Conservation (phyloP, 345 rosid species). For the Clarkia xantiana region DNA sequence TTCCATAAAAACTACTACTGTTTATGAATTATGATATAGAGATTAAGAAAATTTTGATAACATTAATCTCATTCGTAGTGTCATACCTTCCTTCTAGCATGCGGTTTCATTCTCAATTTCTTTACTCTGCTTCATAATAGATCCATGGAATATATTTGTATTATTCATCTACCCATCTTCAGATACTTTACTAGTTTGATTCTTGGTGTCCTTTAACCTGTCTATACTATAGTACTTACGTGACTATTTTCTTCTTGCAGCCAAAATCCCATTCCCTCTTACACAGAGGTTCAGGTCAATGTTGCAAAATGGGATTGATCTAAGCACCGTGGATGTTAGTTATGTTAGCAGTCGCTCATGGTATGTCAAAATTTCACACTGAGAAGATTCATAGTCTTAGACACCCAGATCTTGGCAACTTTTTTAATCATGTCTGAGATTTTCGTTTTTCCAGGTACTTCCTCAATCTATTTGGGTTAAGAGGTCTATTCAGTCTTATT, state of each 20-base stretch:
- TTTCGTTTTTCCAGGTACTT: slow-evolving; percentile 49
- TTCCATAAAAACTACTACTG: too few relatives aligned
- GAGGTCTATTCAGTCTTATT: slow-evolving; percentile 95
- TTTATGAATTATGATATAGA: too few relatives aligned
- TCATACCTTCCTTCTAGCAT: too few relatives aligned
- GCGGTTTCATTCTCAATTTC: too few relatives aligned
- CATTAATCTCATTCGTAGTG: too few relatives aligned
- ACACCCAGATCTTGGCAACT: not conserved
- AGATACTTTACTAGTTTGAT: not conserved
- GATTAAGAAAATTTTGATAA: too few relatives aligned
- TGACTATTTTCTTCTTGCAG: slow-evolving; percentile 21
- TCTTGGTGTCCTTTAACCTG: not conserved
- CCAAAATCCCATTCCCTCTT: slow-evolving; percentile 95
- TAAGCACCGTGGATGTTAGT: slow-evolving; percentile 98
- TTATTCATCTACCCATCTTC: too few relatives aligned
- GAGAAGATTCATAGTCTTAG: not conserved
- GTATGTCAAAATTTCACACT: slow-evolving; percentile 20
- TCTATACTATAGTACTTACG: not conserved
- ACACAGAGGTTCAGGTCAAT: slow-evolving; percentile 96
- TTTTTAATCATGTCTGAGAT: slow-evolving; percentile 2
- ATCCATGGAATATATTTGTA: too few relatives aligned
- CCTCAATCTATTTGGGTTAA: slow-evolving; percentile 89
- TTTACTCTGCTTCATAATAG: too few relatives aligned
- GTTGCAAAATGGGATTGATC: slow-evolving; percentile 98
- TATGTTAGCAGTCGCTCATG: slow-evolving; percentile 98